Conservation (phyloP, 1,139 yeast genomes). For the Arxiozyma telluris region DNA sequence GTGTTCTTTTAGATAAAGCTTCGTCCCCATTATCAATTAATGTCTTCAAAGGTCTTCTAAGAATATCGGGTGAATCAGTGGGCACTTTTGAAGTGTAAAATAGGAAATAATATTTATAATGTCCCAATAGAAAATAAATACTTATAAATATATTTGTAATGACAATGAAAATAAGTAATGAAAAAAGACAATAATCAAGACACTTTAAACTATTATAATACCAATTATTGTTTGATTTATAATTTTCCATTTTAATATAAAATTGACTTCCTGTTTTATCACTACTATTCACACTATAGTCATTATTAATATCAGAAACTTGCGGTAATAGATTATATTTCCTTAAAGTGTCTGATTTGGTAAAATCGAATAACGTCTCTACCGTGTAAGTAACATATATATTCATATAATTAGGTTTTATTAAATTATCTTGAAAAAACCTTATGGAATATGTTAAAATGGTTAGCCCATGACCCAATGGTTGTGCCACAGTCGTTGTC, state of each 20-base stretch:
- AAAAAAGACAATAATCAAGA: conserved; percentile 11
- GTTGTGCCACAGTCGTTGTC: conserved; percentile 39
- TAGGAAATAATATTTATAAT: conserved; percentile 19
- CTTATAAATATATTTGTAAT: conserved; percentile 12
- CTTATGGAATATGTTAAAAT: conserved; percentile 28
- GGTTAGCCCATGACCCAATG: conserved; percentile 38
- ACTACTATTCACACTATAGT: conserved; percentile 1
- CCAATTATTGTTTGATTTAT: not conserved
- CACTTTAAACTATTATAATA: conserved; percentile 12
- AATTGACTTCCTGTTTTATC: not conserved
- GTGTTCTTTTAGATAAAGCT: conserved; percentile 14
- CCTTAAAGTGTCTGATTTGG: conserved; percentile 22
- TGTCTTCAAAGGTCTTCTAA: conserved; percentile 15
- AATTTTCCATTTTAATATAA: not conserved
- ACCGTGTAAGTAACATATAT: conserved; percentile 11
- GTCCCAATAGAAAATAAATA: conserved; percentile 16
- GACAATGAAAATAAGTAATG: conserved; percentile 6
- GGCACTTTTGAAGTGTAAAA: conserved; percentile 14
- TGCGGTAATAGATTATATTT: conserved; percentile 24
- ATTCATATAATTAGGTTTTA: conserved; percentile 22
- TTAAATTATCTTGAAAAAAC: conserved; percentile 30
- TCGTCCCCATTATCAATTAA: conserved; percentile 20
- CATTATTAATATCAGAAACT: conserved; percentile 2
- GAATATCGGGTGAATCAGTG: conserved; percentile 16
- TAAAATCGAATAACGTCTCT: conserved; percentile 24